phyloP scores from a whole-genome alignment of 1,284 basidiomycete genomes.

The Ceraceosorus guamensis region DNA sequence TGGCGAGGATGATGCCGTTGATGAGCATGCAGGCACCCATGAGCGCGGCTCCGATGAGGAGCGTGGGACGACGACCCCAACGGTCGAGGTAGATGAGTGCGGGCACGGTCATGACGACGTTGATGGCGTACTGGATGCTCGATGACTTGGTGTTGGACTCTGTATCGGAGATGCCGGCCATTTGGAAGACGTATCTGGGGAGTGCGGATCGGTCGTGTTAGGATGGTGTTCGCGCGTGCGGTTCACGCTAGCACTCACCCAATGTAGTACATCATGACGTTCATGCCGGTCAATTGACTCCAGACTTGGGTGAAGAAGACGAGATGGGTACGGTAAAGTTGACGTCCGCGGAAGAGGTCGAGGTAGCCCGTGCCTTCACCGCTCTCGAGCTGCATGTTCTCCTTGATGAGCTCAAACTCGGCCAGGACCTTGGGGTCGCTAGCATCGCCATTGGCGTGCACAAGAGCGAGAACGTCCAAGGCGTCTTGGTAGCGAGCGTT shows the following conservation, averaged over 20 bases:
- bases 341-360: conserved; percentile 15
- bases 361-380: conserved; percentile 10
- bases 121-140: conserved; percentile 26
- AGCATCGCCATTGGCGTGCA: conserved; percentile 38
- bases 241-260: background rate
- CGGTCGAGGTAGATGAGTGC: conserved; percentile 21
- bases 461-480: conserved; percentile 49
- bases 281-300: conserved; percentile 50
- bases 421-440: conserved; percentile 45
- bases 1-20: conserved; percentile 17
- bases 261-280: conserved; percentile 49
- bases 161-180: conserved; percentile 9
- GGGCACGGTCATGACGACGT: conserved; percentile 27
- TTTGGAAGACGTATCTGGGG: conserved; percentile 11
- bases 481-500: conserved; percentile 11
- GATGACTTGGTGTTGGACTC: background rate
- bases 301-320: conserved; percentile 19
- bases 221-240: background rate
- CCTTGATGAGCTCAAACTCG: conserved; percentile 59
- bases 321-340: conserved; percentile 17
- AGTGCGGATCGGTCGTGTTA: background rate
- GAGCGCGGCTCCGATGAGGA: conserved; percentile 18
- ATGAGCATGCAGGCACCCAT: conserved; percentile 23
- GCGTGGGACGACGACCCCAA: conserved; percentile 27
- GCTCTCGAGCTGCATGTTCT: conserved; percentile 55